Percentiles rank a stretch among this genome's conserved stretches.
Conservation (phyloP, 352 stramenopile genomes). For the Globisporangium sylvaticum region DNA sequence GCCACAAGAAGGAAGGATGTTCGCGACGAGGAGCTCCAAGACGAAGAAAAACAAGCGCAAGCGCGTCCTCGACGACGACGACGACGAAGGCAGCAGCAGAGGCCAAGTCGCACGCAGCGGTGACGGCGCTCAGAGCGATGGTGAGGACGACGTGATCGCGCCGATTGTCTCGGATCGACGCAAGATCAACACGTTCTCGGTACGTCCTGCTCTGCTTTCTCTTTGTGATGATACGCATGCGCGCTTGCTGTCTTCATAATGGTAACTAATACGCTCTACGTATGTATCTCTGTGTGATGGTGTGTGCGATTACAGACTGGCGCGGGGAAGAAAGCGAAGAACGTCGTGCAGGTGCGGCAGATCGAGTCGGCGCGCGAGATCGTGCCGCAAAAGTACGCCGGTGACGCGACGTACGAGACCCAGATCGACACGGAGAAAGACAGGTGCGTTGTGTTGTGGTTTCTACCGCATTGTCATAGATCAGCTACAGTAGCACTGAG, state of each 20-base stretch:
- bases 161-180: slow-evolving; percentile 24
- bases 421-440: slow-evolving; percentile 84
- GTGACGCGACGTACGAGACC: slow-evolving; percentile 78
- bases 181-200: slow-evolving; percentile 64
- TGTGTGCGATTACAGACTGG: slow-evolving; percentile 33
- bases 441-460: slow-evolving; percentile 25
- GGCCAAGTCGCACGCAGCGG: background rate
- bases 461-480: background rate
- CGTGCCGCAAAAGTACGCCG: slow-evolving; percentile 74
- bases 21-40: slow-evolving; percentile 17
- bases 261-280: background rate
- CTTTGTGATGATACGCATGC: background rate
- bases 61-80: slow-evolving; percentile 12
- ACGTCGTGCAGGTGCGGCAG: slow-evolving; percentile 50
- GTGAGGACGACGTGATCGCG: slow-evolving; percentile 19
- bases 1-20: slow-evolving; percentile 9
- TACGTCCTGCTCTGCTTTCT: slow-evolving; percentile 14
- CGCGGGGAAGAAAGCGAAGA: slow-evolving; percentile 48
- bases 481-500: background rate
- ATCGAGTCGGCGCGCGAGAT: slow-evolving; percentile 74
- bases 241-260: background rate
- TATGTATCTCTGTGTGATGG: background rate
- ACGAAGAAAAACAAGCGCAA: slow-evolving; percentile 23
- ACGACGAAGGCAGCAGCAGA: background rate
- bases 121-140: background rate